Conservation (phyloP, 805 yeast species). For the Wickerhamiella occidentalis region DNA sequence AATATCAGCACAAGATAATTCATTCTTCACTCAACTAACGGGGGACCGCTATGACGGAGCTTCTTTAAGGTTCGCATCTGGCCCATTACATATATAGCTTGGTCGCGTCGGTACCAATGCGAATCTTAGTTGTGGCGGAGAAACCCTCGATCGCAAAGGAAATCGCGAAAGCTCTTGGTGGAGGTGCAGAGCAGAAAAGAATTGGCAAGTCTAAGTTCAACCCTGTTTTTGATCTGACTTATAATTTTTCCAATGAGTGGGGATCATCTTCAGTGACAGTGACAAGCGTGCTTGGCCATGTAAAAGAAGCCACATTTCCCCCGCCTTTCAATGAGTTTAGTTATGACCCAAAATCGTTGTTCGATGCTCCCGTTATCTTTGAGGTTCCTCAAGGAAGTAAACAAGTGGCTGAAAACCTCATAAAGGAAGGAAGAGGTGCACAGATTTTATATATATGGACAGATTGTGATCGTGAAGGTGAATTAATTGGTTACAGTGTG, state of each 20-base stretch:
- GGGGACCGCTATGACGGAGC: too few relatives aligned
- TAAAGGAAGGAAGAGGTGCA: slow-evolving; percentile 47
- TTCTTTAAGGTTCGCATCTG: too few relatives aligned
- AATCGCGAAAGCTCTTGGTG: slow-evolving; percentile 62
- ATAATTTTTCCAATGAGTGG: slow-evolving; percentile 41
- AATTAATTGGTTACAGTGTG: slow-evolving; percentile 79
- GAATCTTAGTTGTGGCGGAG: slow-evolving; percentile 88
- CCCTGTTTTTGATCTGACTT: slow-evolving; percentile 68
- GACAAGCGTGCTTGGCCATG: slow-evolving; percentile 89
- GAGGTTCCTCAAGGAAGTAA: slow-evolving; percentile 33
- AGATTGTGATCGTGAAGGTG: slow-evolving; percentile 97
- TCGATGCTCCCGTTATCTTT: slow-evolving; percentile 52
- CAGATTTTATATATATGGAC: slow-evolving; percentile 85
- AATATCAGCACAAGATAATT: too few relatives aligned
- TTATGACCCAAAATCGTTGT: slow-evolving; percentile 51
- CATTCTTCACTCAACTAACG: too few relatives aligned
- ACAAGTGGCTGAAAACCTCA: slow-evolving; percentile 51
- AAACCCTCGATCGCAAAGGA: slow-evolving; percentile 89
- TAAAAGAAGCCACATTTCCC: slow-evolving; percentile 54
- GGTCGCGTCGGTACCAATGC: slow-evolving; percentile 28
- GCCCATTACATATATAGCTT: neutral
- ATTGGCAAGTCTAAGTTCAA: slow-evolving; percentile 47
- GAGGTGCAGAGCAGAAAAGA: slow-evolving; percentile 44
- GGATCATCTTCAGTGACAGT: slow-evolving; percentile 72
- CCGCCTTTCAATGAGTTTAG: slow-evolving; percentile 52